A percentile compares a stretch with the other conserved stretches of the same genome.
These are phyloP conservation scores for Platismatia glauca DNA, from an alignment of 495 filamentous ascomycete genomes.

Conservation along the genomic window DNA sequence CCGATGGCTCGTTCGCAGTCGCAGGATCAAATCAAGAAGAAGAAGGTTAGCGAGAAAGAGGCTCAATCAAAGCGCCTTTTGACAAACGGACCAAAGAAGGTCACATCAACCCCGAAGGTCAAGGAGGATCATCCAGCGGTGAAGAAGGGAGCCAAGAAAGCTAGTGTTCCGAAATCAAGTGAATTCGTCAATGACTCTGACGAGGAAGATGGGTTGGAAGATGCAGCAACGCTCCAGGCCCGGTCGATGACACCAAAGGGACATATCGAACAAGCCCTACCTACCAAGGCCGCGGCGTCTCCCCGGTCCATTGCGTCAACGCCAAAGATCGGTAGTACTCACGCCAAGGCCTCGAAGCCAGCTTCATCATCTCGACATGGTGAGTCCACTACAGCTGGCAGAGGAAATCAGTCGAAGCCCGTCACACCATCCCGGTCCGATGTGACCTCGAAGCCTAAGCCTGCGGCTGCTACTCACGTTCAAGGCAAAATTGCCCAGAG, in stretches of 20 bases:
- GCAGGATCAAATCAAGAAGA: conserved; percentile 44
- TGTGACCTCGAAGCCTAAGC: conserved; percentile 12
- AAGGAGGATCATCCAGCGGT: conserved; percentile 30
- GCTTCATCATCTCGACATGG: conserved; percentile 11
- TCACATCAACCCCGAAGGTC: conserved; percentile 41
- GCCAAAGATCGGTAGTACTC: conserved; percentile 5
- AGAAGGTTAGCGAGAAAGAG: conserved; percentile 53
- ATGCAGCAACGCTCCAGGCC: conserved; percentile 35
- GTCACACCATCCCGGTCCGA: conserved; percentile 16
- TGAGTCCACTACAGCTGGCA: conserved; percentile 20
- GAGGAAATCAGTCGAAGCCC: conserved; percentile 21
- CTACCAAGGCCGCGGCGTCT: conserved; percentile 22
- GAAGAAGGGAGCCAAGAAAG: conserved; percentile 47
- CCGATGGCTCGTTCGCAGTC: conserved; percentile 47
- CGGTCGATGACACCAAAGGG: conserved; percentile 27
- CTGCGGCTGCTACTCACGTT: neutral
- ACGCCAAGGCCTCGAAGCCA: conserved; percentile 19
- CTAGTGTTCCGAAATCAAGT: conserved; percentile 55
- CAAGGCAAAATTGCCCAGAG: conserved; percentile 1
- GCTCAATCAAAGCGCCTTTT: conserved; percentile 53
- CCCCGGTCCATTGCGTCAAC: conserved; percentile 4
- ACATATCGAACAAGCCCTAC: conserved; percentile 30
- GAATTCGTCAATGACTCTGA: conserved; percentile 72
- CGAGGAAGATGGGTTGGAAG: conserved; percentile 55
- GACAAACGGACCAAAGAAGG: conserved; percentile 42